Evolutionary conservation across 192 early-diverging fungal genomes (phyloP).

Genomic region (Podila verticillata): DNA sequence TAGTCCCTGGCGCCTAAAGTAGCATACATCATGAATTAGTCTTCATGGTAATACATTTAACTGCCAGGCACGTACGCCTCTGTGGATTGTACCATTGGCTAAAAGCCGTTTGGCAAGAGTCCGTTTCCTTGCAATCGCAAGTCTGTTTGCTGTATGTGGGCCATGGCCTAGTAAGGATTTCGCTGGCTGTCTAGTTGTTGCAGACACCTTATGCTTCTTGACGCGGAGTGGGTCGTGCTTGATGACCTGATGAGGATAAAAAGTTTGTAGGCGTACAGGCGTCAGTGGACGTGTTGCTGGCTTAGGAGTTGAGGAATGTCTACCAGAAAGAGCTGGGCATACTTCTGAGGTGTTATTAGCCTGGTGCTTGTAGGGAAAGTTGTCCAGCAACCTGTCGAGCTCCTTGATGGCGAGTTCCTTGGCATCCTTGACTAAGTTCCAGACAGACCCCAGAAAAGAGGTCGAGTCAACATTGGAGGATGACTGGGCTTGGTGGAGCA

Average conservation of each 20-base stretch:
- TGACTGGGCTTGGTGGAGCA: not conserved
- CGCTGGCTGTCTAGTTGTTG: constrained; percentile 1
- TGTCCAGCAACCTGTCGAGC: constrained; percentile 40
- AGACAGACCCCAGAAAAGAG: constrained; percentile 31
- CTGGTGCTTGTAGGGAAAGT: constrained; percentile 24
- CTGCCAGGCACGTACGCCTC: too few species aligned
- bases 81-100: constrained; percentile 7
- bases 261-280: too few species aligned
- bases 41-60: too few species aligned
- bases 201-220: too few species aligned
- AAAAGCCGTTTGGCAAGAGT: constrained; percentile 17
- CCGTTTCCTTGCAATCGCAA: not conserved
- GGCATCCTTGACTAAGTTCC: constrained; percentile 41
- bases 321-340: not conserved
- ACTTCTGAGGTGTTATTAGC: constrained; percentile 5
- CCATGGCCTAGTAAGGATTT: constrained; percentile 36
- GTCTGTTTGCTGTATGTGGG: not conserved
- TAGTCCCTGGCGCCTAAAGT: too few species aligned
- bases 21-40: too few species aligned
- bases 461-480: constrained; percentile 6
- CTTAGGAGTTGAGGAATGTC: too few species aligned
- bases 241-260: too few species aligned
- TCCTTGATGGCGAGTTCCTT: constrained; percentile 27
- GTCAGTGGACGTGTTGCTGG: too few species aligned
- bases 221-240: too few species aligned